Evolutionary conservation across 805 yeast species (phyloP), one percentile per base, ranked within the genome.

Genomic region (Kodamaea jinghongensis): DNA sequence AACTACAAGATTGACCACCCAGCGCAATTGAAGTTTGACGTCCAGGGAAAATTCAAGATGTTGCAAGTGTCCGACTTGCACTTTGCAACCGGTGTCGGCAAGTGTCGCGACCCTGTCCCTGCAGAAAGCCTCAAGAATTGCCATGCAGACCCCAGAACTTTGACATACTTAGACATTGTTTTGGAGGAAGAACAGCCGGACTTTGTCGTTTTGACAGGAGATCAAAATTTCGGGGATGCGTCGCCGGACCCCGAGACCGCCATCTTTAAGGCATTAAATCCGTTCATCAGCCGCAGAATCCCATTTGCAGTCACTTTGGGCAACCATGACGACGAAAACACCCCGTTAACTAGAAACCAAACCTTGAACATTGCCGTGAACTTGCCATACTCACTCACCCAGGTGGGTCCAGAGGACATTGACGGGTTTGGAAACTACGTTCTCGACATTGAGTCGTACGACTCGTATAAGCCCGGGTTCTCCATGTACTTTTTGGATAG

Each of bases 31-130:
- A 61, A 65, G 36, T 54, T 72, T 11, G 50, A 62, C 8, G 45
- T 61, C 2, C 54, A 72, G 14, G 79, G 78, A 4, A 74, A 69
- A 39, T 86, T 82, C 61, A 91, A 85, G 58, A 82, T 93, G 30
- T 61, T 88, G 8, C 99, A 93, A 60, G 78, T 91, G 4, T 95
- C 97, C 0, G 98, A 93, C 58, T 66, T 91, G 41, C 99, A 93
- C 61, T 82, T 85, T 56, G 75, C 93, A n/a, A 84, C 96, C 0
- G 90, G 89, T 4, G 73, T 67, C 39, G 97, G 97, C 10, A 59
- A 60, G 34, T 93, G 98, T 54, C 68, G 83, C 38, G 95, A 90
- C 55, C 81, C 85, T 9, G 76, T 56, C 29, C 91, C 93, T 0
- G 68, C 69, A 13, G 60, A 56, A 11, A 58, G 63, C 7, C 61